Base-by-base conservation (phyloP, 2,329 filamentous ascomycete species). In the Exophiala sp. region DNA sequence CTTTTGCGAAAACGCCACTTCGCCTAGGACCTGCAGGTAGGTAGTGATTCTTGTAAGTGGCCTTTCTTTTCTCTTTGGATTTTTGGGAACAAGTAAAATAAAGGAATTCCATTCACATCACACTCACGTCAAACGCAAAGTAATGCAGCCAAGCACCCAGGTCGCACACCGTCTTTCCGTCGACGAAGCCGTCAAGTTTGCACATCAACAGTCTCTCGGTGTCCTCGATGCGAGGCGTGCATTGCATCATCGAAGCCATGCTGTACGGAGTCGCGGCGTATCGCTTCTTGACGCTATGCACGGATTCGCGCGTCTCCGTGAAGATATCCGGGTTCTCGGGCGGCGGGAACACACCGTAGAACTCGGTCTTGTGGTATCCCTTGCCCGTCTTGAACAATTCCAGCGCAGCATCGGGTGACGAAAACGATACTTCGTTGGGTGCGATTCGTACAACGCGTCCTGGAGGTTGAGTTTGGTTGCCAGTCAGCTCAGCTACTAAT, bases 311-410 rank as follows among this genome's bases (percentile, higher is more conserved):
- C 13, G 68, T 72, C 62, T 79, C 76, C 34, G 77, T 79, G 64
- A 79, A 79, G 61, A 79, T 78, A 52, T 79, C 76, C 4, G 76
- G 75, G 64, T 79, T 78, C 63, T 77, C 74, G 0, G 74, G 71
- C 2, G 76, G 76, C 23, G 76, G 76, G 59, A 79, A 79, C 5
- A 79, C 76, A 32, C 62, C 66, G 59, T 78, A 78, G 55, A 77
- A 78, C 49, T 70, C 64, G 2, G 75, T 77, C 66, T 78, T 78
- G 65, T 72, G 69, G 64, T 77, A 77, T 16, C 72, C 68, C 61
- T 75, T 76, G 6, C 75, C 75, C 0, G 74, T 74, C 38, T 68
- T 69, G 22, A 77, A 65, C 10, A 78, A 56, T 29, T 67, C 63
- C 2, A 74, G 66, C 3, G 73, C 71, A 0, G 72, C 70, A 47